These are phyloP conservation scores for Trametes versicolor DNA, from an alignment of 1,284 basidiomycete species.

Conservation along the genomic window DNA sequence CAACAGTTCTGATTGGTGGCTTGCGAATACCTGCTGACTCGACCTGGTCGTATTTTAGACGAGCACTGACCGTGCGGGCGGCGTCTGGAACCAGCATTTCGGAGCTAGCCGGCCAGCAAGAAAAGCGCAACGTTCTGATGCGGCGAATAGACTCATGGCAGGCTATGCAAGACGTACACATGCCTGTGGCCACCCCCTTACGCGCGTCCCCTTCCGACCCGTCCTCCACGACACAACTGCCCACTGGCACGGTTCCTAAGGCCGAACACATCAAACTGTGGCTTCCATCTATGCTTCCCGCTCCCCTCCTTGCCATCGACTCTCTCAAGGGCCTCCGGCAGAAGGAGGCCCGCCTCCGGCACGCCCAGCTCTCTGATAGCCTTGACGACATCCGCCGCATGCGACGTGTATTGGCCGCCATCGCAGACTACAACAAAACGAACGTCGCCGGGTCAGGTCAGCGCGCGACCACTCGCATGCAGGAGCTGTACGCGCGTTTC, in stretches of 20 bases:
- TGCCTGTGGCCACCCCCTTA: conserved; percentile 22
- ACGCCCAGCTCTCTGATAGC: conserved; percentile 40
- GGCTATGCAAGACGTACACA: conserved; percentile 19
- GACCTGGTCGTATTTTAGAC: too few species aligned
- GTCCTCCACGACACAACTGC: not conserved
- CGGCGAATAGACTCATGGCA: conserved; percentile 17
- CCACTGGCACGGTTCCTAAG: not conserved
- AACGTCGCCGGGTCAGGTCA: conserved; percentile 16
- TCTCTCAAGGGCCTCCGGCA: not conserved
- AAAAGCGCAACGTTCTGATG: conserved; percentile 17
- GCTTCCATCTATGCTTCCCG: conserved; percentile 7
- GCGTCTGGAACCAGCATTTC: too few species aligned
- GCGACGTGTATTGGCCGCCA: conserved; percentile 36
- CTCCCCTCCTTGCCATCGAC: conserved; percentile 11
- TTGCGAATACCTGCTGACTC: too few species aligned
- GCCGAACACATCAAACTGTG: conserved; percentile 4
- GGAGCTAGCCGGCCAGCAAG: conserved; percentile 6
- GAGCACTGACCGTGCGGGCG: too few species aligned
- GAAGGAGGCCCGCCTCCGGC: conserved; percentile 28
- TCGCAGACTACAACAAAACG: conserved; percentile 12
- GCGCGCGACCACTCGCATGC: not conserved
- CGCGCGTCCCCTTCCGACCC: not conserved
- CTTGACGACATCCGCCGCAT: conserved; percentile 42
- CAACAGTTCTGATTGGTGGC: too few species aligned
- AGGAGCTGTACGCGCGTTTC: not conserved